Evolutionary conservation across 1,284 basidiomycete species (phyloP).

Genomic region (Phaffia rhodozyma): DNA sequence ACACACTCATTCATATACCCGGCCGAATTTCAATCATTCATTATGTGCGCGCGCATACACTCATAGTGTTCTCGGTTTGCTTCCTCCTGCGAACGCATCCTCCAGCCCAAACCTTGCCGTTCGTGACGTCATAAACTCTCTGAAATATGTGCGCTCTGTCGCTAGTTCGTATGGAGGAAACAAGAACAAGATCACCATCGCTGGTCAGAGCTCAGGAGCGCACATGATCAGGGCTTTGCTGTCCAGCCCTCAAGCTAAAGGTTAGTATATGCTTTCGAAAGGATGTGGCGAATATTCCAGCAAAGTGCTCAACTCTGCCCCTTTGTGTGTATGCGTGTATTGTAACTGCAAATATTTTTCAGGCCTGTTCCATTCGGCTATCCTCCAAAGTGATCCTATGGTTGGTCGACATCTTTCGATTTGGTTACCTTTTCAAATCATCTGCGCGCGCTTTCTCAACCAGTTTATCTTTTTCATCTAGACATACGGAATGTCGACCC

Average conservation of each 20-base stretch:
- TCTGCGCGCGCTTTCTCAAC: neutral
- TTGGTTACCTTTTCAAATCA: neutral
- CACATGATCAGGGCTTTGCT: slow-evolving; percentile 52
- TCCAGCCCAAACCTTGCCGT: slow-evolving; percentile 52
- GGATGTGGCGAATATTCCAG: neutral
- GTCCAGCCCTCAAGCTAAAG: slow-evolving; percentile 22
- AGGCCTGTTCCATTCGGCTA: slow-evolving; percentile 56
- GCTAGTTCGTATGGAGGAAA: slow-evolving; percentile 53
- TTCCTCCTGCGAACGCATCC: slow-evolving; percentile 41
- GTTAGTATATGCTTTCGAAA: slow-evolving; percentile 23
- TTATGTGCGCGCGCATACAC: no score
- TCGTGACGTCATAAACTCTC: slow-evolving; percentile 54
- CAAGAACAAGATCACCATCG: slow-evolving; percentile 55
- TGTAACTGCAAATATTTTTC: slow-evolving; percentile 50
- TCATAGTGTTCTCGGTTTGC: slow-evolving; percentile 63
- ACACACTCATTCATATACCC: no score
- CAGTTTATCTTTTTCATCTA: slow-evolving; percentile 26
- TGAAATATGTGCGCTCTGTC: slow-evolving; percentile 52
- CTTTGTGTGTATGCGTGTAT: no score
- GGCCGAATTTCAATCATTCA: no score
- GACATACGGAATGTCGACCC: slow-evolving; percentile 59
- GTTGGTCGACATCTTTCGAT: slow-evolving; percentile 35
- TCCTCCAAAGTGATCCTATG: slow-evolving; percentile 76
- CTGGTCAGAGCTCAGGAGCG: slow-evolving; percentile 79
- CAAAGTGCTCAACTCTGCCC: slow-evolving; percentile 38